Evolutionary conservation across 2,329 filamentous ascomycete species (phyloP).

Genomic region (Cladobotryum protrusum): DNA sequence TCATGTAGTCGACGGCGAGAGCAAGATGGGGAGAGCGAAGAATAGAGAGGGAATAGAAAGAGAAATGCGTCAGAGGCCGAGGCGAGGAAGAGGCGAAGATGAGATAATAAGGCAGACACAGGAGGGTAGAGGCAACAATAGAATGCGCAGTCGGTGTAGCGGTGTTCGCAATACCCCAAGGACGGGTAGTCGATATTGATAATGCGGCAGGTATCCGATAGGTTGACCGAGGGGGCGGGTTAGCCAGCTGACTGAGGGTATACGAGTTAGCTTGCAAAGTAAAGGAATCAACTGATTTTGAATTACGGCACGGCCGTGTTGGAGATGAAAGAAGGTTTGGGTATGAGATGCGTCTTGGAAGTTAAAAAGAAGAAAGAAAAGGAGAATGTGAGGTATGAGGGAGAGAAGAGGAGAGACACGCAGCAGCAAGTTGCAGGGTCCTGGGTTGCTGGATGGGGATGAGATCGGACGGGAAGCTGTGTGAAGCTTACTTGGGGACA

Average conservation of each 20-base stretch:
- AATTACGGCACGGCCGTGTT: too few relatives aligned
- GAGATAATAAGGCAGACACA: slow-evolving; percentile 15
- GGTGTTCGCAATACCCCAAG: slow-evolving; percentile 8
- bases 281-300: not conserved
- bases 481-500: slow-evolving; percentile 8
- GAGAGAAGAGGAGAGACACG: slow-evolving; percentile 7
- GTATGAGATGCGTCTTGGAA: not conserved
- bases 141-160: slow-evolving; percentile 18
- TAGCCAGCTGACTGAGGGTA: slow-evolving; percentile 19
- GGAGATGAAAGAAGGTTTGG: not conserved
- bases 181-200: slow-evolving; percentile 16
- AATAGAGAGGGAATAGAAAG: not conserved
- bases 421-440: slow-evolving; percentile 10
- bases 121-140: slow-evolving; percentile 10
- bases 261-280: slow-evolving; percentile 13
- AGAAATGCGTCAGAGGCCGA: slow-evolving; percentile 1
- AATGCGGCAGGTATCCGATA: slow-evolving; percentile 27
- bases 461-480: slow-evolving; percentile 7
- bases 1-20: slow-evolving; percentile 34
- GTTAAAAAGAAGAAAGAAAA: not conserved
- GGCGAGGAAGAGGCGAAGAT: slow-evolving; percentile 1
- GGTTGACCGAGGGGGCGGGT: slow-evolving; percentile 17
- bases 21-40: not conserved
- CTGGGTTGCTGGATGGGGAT: slow-evolving; percentile 9
- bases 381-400: slow-evolving; percentile 4